Evolutionary conservation across 108 stramenopile species (phyloP).

Genomic region (Nitzschia sp.): DNA sequence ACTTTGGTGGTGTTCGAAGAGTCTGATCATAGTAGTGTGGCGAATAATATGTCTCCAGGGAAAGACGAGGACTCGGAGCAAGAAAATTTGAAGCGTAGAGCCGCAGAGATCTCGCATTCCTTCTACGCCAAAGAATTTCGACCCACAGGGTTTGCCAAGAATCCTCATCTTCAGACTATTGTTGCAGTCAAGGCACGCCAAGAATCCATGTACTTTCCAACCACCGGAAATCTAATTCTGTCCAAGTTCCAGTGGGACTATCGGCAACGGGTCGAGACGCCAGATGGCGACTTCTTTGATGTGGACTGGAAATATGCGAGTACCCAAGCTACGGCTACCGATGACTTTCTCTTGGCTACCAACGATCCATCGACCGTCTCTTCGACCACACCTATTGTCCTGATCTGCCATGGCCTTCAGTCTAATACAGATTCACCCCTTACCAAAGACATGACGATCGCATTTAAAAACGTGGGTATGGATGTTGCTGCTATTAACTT

Average conservation of each 20-base stretch:
- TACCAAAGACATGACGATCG: slow-evolving; percentile 51
- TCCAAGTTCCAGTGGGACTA: slow-evolving; percentile 40
- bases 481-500: slow-evolving; percentile 78
- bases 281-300: slow-evolving; percentile 67
- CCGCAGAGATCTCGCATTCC: slow-evolving; percentile 27
- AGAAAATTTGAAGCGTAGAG: background rate
- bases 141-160: slow-evolving; percentile 31
- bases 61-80: too few species aligned
- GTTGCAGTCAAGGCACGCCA: slow-evolving; percentile 39
- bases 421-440: slow-evolving; percentile 60
- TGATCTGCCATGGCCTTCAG: slow-evolving; percentile 74
- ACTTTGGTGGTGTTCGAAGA: too few species aligned
- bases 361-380: slow-evolving; percentile 1
- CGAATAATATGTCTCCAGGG: too few species aligned
- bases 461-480: slow-evolving; percentile 43
- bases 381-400: slow-evolving; percentile 22
- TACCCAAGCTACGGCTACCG: slow-evolving; percentile 1
- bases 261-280: slow-evolving; percentile 47
- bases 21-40: too few species aligned
- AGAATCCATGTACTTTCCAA: slow-evolving; percentile 11
- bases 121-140: slow-evolving; percentile 41
- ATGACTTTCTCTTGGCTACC: background rate
- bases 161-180: slow-evolving; percentile 62
- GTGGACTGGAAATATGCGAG: slow-evolving; percentile 57
- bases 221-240: background rate